These are phyloP conservation scores for Pyrus pyrifolia DNA, from an alignment of 306 rosid genomes.

Conservation along the genomic window DNA sequence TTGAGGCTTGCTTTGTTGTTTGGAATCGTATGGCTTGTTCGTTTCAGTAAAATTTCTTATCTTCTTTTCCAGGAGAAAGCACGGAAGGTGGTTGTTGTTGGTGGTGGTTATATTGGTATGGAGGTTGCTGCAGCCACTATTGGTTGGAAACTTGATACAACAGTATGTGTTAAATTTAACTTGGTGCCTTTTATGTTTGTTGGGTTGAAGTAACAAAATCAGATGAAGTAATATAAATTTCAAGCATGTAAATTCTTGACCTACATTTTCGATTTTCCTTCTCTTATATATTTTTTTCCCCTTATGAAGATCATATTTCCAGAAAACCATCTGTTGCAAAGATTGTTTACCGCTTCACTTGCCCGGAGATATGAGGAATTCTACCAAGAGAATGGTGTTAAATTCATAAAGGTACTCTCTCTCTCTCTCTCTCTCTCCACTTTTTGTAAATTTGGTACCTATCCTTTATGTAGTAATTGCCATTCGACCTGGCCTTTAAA, in stretches of 20 bases:
- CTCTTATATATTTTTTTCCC: constrained; percentile 6
- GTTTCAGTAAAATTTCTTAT: not conserved
- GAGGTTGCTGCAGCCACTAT: constrained; percentile 93
- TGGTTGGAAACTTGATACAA: constrained; percentile 94
- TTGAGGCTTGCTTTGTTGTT: not conserved
- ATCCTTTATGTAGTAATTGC: not conserved
- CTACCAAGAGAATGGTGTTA: constrained; percentile 79
- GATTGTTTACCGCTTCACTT: constrained; percentile 89
- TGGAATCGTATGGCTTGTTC: not conserved
- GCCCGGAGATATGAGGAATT: constrained; percentile 80
- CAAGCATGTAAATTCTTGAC: not conserved
- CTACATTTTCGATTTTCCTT: not conserved
- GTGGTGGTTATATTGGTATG: constrained; percentile 98
- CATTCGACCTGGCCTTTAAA: not conserved
- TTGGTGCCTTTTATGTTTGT: constrained; percentile 4
- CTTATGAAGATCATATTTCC: constrained; percentile 64
- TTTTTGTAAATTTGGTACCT: not conserved
- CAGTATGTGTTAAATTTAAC: constrained; percentile 41
- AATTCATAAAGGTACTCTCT: constrained; percentile 59
- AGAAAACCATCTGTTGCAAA: constrained; percentile 68
- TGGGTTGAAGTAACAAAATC: not conserved
- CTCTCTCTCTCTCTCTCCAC: not conserved
- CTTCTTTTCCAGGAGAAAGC: constrained; percentile 51
- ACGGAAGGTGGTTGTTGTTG: constrained; percentile 73
- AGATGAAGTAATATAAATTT: not conserved